These are phyloP conservation scores for Solanum microdontum DNA, from an alignment of 257 asterid species.

Conservation along the genomic window DNA sequence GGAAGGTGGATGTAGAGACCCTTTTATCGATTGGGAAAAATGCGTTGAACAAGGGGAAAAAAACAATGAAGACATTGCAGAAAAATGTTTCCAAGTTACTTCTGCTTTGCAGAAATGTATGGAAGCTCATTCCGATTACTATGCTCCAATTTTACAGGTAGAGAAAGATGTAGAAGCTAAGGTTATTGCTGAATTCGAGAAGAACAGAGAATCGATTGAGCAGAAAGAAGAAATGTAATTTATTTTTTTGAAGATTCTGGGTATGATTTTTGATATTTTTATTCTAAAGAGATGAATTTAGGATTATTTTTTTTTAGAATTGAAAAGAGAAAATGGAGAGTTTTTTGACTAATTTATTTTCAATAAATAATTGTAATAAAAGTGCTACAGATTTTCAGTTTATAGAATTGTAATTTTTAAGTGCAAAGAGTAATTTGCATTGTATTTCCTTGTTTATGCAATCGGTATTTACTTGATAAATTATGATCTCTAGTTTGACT, in stretches of 20 bases:
- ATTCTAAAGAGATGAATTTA: neutral
- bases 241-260: neutral
- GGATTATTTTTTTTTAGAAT: neutral
- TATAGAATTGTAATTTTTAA: neutral
- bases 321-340: neutral
- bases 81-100: slow-evolving; percentile 46
- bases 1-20: slow-evolving; percentile 67
- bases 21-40: slow-evolving; percentile 55
- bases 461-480: too few species aligned
- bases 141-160: slow-evolving; percentile 53
- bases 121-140: slow-evolving; percentile 66
- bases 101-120: slow-evolving; percentile 53
- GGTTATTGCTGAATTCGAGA: slow-evolving; percentile 33
- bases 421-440: neutral
- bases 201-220: neutral
- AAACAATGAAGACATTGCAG: slow-evolving; percentile 43
- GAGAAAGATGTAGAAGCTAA: slow-evolving; percentile 52
- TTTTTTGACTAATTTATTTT: neutral
- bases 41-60: slow-evolving; percentile 60
- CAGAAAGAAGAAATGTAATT: neutral
- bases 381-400: neutral
- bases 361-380: neutral
- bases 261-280: neutral
- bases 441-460: neutral
- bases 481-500: too few species aligned